Evolutionary conservation across 495 filamentous ascomycete genomes (phyloP).

Genomic region (Penicillium parvum): DNA sequence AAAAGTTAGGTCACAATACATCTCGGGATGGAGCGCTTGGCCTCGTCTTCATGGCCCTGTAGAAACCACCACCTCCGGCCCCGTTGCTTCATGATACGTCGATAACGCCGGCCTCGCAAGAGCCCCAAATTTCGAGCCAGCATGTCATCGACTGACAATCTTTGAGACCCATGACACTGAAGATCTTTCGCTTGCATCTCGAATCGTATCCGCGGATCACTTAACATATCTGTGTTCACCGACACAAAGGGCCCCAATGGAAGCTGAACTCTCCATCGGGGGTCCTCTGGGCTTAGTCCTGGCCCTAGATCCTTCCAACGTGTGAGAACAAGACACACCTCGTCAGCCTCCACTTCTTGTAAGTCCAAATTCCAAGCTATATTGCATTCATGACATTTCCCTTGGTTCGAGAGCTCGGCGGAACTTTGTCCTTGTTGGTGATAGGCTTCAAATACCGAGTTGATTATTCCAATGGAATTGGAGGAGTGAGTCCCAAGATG

Average conservation of each 20-base stretch:
- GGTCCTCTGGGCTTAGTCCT: background rate
- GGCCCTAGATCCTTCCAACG: constrained; percentile 8
- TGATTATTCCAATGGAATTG: background rate
- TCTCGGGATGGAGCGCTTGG: background rate
- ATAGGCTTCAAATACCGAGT: background rate
- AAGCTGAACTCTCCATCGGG: background rate
- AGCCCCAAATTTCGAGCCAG: background rate
- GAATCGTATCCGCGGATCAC: constrained; percentile 1
- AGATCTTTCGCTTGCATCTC: background rate
- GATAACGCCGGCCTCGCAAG: background rate
- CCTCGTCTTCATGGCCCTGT: background rate
- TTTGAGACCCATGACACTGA: background rate
- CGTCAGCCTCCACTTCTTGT: background rate
- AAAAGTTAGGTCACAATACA: constrained; percentile 1
- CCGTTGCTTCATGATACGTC: background rate
- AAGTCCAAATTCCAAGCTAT: constrained; percentile 13
- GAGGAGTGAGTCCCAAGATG: background rate
- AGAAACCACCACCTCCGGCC: background rate
- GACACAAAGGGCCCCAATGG: background rate
- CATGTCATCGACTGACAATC: background rate
- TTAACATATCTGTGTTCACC: background rate
- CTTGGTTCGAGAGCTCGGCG: background rate
- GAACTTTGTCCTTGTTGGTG: background rate
- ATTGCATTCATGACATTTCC: constrained; percentile 10
- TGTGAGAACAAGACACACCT: constrained; percentile 9